Evolutionary conservation across 2,329 filamentous ascomycete species (phyloP).

Genomic region (Sclerotinia spermophila): DNA sequence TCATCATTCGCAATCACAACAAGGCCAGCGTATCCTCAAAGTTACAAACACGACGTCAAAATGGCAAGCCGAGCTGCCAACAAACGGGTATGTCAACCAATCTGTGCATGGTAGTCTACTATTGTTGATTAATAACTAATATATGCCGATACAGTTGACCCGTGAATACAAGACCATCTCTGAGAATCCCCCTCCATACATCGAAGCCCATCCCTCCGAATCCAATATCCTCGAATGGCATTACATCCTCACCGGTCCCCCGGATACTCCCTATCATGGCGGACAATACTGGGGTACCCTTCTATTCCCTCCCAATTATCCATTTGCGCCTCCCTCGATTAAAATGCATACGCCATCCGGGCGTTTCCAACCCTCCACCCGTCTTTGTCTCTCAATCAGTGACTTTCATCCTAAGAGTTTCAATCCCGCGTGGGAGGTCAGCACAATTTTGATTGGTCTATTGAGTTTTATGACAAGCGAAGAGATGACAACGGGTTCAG

Average conservation of each 20-base stretch:
- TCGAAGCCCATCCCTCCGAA: slow-evolving; percentile 84
- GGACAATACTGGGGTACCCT: slow-evolving; percentile 99
- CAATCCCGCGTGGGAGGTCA: slow-evolving; percentile 98
- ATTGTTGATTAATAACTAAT: not conserved
- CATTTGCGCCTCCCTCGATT: slow-evolving; percentile 94
- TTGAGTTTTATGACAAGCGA: slow-evolving; percentile 98
- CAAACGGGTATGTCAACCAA: slow-evolving; percentile 53
- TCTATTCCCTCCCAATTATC: slow-evolving; percentile 93
- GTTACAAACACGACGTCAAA: slow-evolving; percentile 29
- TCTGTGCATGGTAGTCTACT: not conserved
- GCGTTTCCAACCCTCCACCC: slow-evolving; percentile 87
- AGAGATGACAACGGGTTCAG: slow-evolving; percentile 94
- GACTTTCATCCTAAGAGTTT: slow-evolving; percentile 98
- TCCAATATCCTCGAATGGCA: slow-evolving; percentile 94
- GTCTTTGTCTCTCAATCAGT: slow-evolving; percentile 91
- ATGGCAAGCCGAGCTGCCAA: slow-evolving; percentile 73
- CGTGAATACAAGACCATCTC: slow-evolving; percentile 63
- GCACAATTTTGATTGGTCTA: slow-evolving; percentile 89
- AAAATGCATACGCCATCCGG: slow-evolving; percentile 98
- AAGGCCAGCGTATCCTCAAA: slow-evolving; percentile 16
- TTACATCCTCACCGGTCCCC: slow-evolving; percentile 91
- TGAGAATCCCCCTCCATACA: slow-evolving; percentile 82
- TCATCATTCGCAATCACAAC: not conserved
- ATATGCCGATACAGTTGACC: slow-evolving; percentile 45
- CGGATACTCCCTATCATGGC: slow-evolving; percentile 87